A percentile compares a stretch with the other conserved stretches of the same genome.
Evolutionary conservation across 2,329 filamentous ascomycete genomes (phyloP).

Genomic region (Helotiales sp.): DNA sequence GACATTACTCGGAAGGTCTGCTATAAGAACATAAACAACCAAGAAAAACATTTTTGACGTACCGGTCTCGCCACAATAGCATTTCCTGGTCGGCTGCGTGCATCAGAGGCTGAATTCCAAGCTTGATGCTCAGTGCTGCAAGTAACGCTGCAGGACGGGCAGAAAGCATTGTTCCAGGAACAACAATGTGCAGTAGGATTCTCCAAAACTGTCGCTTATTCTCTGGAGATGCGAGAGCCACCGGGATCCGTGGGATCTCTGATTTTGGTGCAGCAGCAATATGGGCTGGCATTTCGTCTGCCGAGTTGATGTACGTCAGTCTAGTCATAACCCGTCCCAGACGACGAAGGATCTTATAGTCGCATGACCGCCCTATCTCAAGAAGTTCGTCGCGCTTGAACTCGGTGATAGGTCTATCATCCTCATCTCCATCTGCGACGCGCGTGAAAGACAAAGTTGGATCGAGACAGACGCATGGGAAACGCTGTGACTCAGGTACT

Average conservation of each 20-base stretch:
- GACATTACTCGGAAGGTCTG: no score
- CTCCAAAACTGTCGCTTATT: constrained; percentile 21
- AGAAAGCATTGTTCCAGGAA: constrained; percentile 24
- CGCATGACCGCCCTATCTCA: constrained; percentile 24
- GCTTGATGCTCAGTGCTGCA: constrained; percentile 19
- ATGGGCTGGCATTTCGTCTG: constrained; percentile 19
- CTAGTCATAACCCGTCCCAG: constrained; percentile 21
- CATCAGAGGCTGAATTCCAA: constrained; percentile 20
- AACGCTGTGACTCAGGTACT: constrained; percentile 12
- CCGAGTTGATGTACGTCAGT: constrained; percentile 21
- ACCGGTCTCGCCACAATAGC: constrained; percentile 11
- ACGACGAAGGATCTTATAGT: constrained; percentile 22
- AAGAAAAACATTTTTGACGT: no score
- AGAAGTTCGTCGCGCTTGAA: constrained; percentile 23
- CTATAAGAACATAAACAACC: no score
- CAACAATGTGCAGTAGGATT: constrained; percentile 24
- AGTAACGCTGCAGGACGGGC: constrained; percentile 22
- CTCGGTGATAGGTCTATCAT: constrained; percentile 10
- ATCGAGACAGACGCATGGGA: constrained; percentile 25
- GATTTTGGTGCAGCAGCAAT: constrained; percentile 14
- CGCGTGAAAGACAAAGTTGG: constrained; percentile 18
- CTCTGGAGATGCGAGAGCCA: constrained; percentile 15
- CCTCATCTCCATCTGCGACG: constrained; percentile 5
- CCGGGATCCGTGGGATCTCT: constrained; percentile 18
- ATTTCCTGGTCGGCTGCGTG: constrained; percentile 19